Base-by-base conservation (phyloP, 331 rosid species). In the Quercus tomentella region DNA sequence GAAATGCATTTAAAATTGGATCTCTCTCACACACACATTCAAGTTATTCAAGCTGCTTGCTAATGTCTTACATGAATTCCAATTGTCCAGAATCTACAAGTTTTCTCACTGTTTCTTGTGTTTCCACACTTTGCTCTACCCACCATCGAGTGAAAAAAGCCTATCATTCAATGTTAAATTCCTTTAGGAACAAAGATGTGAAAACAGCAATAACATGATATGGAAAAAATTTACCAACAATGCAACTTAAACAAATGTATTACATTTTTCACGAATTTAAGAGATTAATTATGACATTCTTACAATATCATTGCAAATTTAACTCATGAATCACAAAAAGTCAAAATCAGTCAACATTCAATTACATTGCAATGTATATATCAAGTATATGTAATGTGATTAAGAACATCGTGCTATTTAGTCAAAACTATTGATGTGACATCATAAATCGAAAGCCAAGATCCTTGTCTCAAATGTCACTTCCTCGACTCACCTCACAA, bases 91-190 rank as follows among this genome's bases (percentile, higher is more conserved):
- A 83, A 67, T 84, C 77, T 30, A 92, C 98, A 45, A 94, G 91
- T 72, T 85, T 89, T 74, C 73, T 85, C 77, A 89, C 91, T 81
- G 37, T 77, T 70, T 84, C 88, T 85, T 94, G 93, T n/a, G 70
- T 85, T 81, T 67, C 85, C 51, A 74, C 82, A 66, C 90, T 92
- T 68, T 91, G 97, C 65, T 86, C 84, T 31, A 79, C 56, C 98
- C 98, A 91, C 98, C 98, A 94, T 76, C 94, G 81, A 82, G 86
- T 89, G 78, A 94, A 89, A 78, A 91, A 94, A 0, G 89, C 98
- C 97, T 94, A 28, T 4, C 21, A 72, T 52, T 80, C 61, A 80
- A 78, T 25, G 31, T 45, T 63, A 57, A 33, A 30, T 16, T 26
- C 68, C 18, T 6, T 30, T 62, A 35, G 41, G n/a, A 35, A 35